phyloP scores from a whole-genome alignment of 306 rosid genomes.

The Cajanus cajan region DNA sequence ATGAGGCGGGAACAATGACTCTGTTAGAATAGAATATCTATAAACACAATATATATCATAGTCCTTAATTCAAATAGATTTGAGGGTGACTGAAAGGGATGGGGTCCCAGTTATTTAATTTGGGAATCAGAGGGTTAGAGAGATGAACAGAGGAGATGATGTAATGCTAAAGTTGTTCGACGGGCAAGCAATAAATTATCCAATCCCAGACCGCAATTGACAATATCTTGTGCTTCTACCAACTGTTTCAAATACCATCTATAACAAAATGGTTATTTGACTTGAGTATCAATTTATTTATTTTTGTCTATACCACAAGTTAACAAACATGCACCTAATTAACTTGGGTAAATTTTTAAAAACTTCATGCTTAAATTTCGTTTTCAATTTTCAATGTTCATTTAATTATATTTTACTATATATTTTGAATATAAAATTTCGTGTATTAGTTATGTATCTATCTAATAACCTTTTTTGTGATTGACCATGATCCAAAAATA shows the following conservation, averaged over 20 bases:
- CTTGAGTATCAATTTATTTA: neutral
- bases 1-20: neutral
- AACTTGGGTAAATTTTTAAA: neutral
- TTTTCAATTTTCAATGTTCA: neutral
- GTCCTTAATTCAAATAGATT: slow-evolving; percentile 18
- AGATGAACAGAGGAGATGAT: slow-evolving; percentile 24
- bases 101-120: slow-evolving; percentile 39
- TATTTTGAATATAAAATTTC: neutral
- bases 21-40: too few relatives aligned
- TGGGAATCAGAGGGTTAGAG: slow-evolving; percentile 24
- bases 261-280: neutral
- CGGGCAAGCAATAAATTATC: slow-evolving; percentile 30
- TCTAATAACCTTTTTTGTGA: neutral
- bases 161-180: slow-evolving; percentile 29
- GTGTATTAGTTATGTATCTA: neutral
- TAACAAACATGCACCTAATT: neutral
- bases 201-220: slow-evolving; percentile 18
- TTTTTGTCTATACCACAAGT: neutral
- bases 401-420: neutral
- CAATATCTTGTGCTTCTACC: slow-evolving; percentile 33
- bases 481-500: neutral
- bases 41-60: too few relatives aligned
- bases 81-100: slow-evolving; percentile 36
- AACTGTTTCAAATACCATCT: slow-evolving; percentile 17
- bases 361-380: neutral